Evolutionary conservation across 768 basidiomycete species (phyloP), one percentile per base, ranked within the genome.

Genomic region (Naganishia randhawae): DNA sequence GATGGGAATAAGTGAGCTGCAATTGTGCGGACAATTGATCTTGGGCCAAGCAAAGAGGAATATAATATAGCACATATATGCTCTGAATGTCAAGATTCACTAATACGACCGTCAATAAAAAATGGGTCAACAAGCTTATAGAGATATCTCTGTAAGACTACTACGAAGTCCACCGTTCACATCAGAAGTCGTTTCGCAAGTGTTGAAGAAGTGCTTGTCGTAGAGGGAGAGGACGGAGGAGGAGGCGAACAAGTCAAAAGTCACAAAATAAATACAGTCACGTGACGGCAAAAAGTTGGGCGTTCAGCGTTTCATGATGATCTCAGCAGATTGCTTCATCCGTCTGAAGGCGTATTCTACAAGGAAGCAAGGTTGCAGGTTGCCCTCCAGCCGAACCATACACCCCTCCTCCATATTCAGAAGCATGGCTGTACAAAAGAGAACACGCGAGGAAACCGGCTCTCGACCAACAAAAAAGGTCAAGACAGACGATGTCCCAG

Each of bases 341-440:
- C 33, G 6, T 32, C 1, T 0, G 9, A 33, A 11, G 14, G 7
- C 11, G 3, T 13, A n/a, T 22, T 22, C 11, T 48, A 6, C 4
- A 48, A 3, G 19, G 25, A 3, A 48, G 25, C 19, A 48, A 48
- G 45, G 45, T 48, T 48, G 45, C 45, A 48, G 45, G 45, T 48
- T 22, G n/a, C 45, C 45, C 11, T 48, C 41, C 45, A 48, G 45
- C 45, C 45, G 51, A 52, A 31, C 32, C 51, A 52, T 14, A 33
- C 5, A 52, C 2, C 9, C 5, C 27, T 6, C 25, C 29, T 42
- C 32, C 11, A 27, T 7, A 6, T 3, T 14, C 17, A 25, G 7
- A 22, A 61, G 22, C 11, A 61, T 61, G 57, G 57, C 57, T 13
- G 57, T 61, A 16, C 33, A 61, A 17, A 61, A 61, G 39, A 61